phyloP scores from a whole-genome alignment of 1,139 yeast genomes.

The Groenewaldozyma sp. region DNA sequence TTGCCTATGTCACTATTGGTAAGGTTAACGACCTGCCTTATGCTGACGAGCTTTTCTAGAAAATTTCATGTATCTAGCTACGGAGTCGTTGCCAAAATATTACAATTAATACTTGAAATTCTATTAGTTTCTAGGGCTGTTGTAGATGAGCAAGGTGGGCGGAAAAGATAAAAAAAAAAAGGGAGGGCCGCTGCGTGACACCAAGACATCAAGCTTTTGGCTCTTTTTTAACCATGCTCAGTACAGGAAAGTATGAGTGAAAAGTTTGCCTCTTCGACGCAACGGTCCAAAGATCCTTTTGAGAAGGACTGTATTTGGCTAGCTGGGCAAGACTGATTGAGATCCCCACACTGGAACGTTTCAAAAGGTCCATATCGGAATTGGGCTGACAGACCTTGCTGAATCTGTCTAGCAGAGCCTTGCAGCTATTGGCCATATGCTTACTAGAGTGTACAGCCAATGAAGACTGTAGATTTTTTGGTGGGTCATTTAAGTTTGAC shows the following conservation, averaged over 20 bases:
- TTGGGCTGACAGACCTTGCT: conserved; percentile 16
- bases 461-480: conserved; percentile 11
- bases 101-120: background rate
- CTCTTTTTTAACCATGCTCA: conserved; percentile 11
- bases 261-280: conserved; percentile 18
- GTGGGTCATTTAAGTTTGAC: conserved; percentile 6
- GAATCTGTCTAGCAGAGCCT: conserved; percentile 17
- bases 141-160: no score
- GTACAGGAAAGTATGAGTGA: conserved; percentile 30
- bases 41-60: conserved; percentile 69
- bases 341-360: conserved; percentile 27
- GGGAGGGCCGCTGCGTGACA: no score
- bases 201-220: no score
- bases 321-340: conserved; percentile 19
- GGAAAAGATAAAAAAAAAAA: no score
- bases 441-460: conserved; percentile 15
- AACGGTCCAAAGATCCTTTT: conserved; percentile 10
- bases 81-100: no score
- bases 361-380: conserved; percentile 23
- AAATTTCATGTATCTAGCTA: no score
- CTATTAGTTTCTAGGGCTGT: no score
- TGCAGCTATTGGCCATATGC: conserved; percentile 13
- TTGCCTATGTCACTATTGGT: conserved; percentile 89
- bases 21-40: conserved; percentile 80
- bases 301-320: conserved; percentile 7